Base-by-base conservation (phyloP, 108 stramenopile genomes). In the Skeletonema costatum region DNA sequence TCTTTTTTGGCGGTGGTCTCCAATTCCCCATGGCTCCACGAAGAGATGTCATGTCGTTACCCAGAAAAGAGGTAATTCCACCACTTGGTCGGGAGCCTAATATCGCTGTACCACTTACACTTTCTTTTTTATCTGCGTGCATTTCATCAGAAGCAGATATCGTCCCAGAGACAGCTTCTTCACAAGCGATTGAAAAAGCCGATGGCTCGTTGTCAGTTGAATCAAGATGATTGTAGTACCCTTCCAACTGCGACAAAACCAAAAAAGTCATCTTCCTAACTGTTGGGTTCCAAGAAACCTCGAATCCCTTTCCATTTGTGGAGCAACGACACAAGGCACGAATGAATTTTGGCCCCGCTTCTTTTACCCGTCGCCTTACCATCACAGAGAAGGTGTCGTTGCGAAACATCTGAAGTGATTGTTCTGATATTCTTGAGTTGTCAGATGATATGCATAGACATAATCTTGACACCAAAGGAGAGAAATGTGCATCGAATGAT, bases 261-360 rank as follows among this genome's bases (percentile, higher is more conserved):
- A 82, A 67, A 14, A 85, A 87, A 0, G 92, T 92, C 94, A 95
- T 95, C 71, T 92, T 95, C 29, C 87, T 74, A 0, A 95, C 94
- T 19, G 94, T 95, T 46, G 94, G 94, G 80, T 95, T 95, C 94
- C 94, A 95, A 1, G 94, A 87, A 17, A 79, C 73, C 56, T 82
- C 79, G 62, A 77, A 77, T 32, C 71, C 71, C 12, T 75, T 71
- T 33, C 78, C 80, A 3, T 60, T 69, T 12, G 39, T 31, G 35
- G 68, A 69, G 36, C 74, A 65, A n/a, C 89, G 83, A 51, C 87
- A 87, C 10, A 94, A 72, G 17, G 86, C 87, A 6, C 84, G 82
- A n/a, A 94, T 68, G 64, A 92, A 72, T 30, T 82, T 62, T 30
- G 70, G 56, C 56, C 89, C 68, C n/a, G 70, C 75, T 10, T 69